Evolutionary conservation across 768 basidiomycete species (phyloP).

Genomic region (Russula abietina): DNA sequence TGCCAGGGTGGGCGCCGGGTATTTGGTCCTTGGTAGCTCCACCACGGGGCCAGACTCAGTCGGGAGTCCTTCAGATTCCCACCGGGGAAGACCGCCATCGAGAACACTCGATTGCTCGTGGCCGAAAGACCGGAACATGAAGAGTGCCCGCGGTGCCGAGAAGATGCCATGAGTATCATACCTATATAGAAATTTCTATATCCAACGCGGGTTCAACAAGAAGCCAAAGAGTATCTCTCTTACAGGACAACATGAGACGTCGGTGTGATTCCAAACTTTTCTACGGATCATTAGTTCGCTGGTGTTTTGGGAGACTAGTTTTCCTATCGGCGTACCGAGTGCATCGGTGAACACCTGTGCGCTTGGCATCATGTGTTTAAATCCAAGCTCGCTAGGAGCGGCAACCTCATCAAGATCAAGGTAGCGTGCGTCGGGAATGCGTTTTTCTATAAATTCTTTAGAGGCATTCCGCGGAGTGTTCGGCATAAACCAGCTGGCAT

Average conservation of each 20-base stretch:
- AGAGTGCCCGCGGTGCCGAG: constrained; percentile 86
- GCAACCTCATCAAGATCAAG: constrained; percentile 79
- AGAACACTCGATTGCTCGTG: constrained; percentile 82
- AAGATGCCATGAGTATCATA: constrained; percentile 92
- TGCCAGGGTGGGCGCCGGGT: constrained; percentile 51
- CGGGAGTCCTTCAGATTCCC: constrained; percentile 62
- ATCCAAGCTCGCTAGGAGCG: constrained; percentile 63
- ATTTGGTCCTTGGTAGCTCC: constrained; percentile 32
- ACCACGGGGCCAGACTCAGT: constrained; percentile 37
- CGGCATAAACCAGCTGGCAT: constrained; percentile 95
- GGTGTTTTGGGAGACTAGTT: not conserved
- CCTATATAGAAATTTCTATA: constrained; percentile 34
- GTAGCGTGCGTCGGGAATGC: constrained; percentile 67
- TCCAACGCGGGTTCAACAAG: constrained; percentile 7
- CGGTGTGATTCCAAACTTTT: constrained; percentile 63
- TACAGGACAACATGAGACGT: constrained; percentile 80
- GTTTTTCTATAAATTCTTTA: constrained; percentile 61
- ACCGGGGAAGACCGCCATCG: constrained; percentile 87
- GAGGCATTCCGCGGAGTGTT: constrained; percentile 63
- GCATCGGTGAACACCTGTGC: constrained; percentile 64
- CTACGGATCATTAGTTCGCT: constrained; percentile 33
- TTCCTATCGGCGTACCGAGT: constrained; percentile 53
- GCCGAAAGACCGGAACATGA: constrained; percentile 91
- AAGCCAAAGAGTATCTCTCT: constrained; percentile 6
- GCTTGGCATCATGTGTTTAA: constrained; percentile 93